A percentile compares a stretch with the other conserved stretches of the same genome.
These are phyloP conservation scores for Cucumis variabilis DNA, from an alignment of 331 rosid genomes.

Conservation along the genomic window DNA sequence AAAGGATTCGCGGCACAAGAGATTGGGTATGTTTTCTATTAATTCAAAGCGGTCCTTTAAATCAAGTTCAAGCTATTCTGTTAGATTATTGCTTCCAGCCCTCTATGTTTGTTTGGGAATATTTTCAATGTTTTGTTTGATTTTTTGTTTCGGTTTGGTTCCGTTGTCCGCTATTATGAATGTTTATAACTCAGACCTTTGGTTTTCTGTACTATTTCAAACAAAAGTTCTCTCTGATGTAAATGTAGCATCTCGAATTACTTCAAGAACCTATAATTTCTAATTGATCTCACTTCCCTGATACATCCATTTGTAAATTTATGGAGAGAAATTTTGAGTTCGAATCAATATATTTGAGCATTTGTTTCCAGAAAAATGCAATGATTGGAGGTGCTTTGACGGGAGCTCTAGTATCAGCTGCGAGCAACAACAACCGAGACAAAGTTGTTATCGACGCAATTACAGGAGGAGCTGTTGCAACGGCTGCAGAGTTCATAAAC, in stretches of 20 bases:
- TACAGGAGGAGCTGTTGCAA: conserved; percentile 91
- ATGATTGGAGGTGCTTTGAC: conserved; percentile 88
- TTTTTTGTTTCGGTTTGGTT: background rate
- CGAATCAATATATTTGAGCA: background rate
- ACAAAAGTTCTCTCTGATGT: background rate
- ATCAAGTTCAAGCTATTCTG: background rate
- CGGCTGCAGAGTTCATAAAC: conserved; percentile 84
- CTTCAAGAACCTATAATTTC: background rate
- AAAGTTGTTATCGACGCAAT: conserved; percentile 69
- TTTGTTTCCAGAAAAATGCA: conserved; percentile 79
- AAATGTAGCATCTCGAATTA: background rate
- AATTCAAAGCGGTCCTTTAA: background rate
- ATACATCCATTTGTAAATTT: background rate
- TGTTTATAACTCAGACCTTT: background rate
- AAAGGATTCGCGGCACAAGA: conserved; percentile 73
- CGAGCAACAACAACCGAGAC: conserved; percentile 48
- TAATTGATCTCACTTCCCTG: background rate
- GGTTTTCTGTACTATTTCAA: background rate
- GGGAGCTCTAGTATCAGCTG: conserved; percentile 80
- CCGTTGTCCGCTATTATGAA: too few relatives aligned
- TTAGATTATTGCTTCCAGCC: background rate
- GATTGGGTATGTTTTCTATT: conserved; percentile 75
- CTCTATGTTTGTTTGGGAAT: background rate
- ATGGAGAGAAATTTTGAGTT: background rate
- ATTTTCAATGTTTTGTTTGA: background rate